phyloP scores from a whole-genome alignment of 169 alveolate genomes.

The Plasmodium chabaudi region DNA sequence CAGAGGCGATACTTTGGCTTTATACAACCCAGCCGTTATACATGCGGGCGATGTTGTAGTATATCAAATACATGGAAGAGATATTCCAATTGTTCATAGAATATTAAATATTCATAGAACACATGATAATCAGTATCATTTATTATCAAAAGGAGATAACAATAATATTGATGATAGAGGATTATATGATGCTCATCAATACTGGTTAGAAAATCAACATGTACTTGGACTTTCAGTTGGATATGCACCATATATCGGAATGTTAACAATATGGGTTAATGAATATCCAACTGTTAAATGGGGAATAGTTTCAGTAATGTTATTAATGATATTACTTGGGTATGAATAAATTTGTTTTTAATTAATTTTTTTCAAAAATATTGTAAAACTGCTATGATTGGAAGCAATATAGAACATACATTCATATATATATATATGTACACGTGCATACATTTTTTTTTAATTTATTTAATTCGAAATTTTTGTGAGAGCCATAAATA shows the following conservation, averaged over 20 bases:
- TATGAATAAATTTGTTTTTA: conserved; percentile 24
- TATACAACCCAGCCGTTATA: conserved; percentile 81
- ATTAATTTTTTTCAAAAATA: no score
- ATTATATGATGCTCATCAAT: conserved; percentile 88
- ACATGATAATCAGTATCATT: conserved; percentile 82
- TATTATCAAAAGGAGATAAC: conserved; percentile 95
- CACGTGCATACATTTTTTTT: no score
- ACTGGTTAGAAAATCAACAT: conserved; percentile 89
- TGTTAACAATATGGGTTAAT: conserved; percentile 92
- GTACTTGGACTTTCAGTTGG: conserved; percentile 89
- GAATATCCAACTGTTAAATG: conserved; percentile 86
- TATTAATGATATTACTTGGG: conserved; percentile 65
- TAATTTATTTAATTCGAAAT: no score
- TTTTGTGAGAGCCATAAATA: no score
- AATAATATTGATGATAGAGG: conserved; percentile 94
- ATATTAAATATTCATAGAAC: conserved; percentile 87
- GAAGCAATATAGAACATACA: no score
- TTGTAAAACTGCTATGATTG: no score
- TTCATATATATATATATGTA: no score
- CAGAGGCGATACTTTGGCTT: conserved; percentile 93
- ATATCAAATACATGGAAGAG: conserved; percentile 87
- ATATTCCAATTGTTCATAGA: conserved; percentile 95
- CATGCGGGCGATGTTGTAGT: conserved; percentile 85
- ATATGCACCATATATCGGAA: conserved; percentile 94
- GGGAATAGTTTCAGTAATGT: conserved; percentile 75